A percentile compares a stretch with the other conserved stretches of the same genome.
phyloP scores from a whole-genome alignment of 2,329 filamentous ascomycete species.

The Cladosporium sp. region DNA sequence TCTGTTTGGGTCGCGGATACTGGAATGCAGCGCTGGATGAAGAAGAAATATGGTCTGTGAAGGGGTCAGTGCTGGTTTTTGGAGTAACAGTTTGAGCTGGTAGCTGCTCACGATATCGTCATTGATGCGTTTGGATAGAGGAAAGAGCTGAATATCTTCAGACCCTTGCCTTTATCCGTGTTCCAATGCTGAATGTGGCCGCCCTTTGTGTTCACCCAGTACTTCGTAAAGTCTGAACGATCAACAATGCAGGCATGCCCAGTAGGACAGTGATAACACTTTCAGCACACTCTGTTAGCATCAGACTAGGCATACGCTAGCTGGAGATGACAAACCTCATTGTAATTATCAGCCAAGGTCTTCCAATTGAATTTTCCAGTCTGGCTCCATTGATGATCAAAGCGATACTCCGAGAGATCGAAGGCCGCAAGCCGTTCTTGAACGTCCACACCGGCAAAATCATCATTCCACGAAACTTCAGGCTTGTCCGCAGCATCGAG shows the following conservation, averaged over 20 bases:
- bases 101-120: neutral
- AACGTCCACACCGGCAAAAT: constrained; percentile 45
- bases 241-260: constrained; percentile 35
- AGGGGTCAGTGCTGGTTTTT: neutral
- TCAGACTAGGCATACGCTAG: neutral
- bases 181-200: too few relatives aligned
- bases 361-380: constrained; percentile 56
- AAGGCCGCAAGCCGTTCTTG: constrained; percentile 42
- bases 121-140: neutral
- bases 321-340: constrained; percentile 25
- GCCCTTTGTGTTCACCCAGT: too few relatives aligned
- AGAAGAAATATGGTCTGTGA: constrained; percentile 47
- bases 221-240: too few relatives aligned
- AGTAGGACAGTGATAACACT: constrained; percentile 55
- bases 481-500: constrained; percentile 36
- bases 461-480: neutral
- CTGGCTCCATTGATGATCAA: constrained; percentile 54
- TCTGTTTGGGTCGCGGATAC: constrained; percentile 43
- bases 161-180: neutral
- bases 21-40: constrained; percentile 56
- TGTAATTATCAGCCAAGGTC: constrained; percentile 57
- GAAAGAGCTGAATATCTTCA: neutral
- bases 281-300: neutral
- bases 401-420: constrained; percentile 49
- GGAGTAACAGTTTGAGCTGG: neutral